Evolutionary conservation across 1,284 basidiomycete species (phyloP).

Genomic region (Leccinum cinnamomeum): DNA sequence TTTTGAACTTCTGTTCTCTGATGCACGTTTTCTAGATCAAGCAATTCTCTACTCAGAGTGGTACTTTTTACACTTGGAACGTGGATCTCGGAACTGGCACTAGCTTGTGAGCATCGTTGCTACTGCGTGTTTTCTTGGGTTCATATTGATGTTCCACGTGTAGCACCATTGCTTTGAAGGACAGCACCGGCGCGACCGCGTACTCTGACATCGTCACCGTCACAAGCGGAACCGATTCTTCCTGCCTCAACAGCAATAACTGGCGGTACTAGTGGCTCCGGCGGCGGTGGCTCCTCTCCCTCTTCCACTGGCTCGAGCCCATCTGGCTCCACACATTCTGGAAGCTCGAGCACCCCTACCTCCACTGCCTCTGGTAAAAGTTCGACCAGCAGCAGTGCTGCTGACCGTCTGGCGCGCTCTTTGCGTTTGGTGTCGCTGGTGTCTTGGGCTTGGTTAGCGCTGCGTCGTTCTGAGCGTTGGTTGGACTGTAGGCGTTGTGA

Average conservation of each 20-base stretch:
- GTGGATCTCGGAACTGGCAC: conserved; percentile 56
- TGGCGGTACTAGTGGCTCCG: background rate
- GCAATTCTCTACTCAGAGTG: conserved; percentile 49
- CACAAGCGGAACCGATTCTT: conserved; percentile 39
- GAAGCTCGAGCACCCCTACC: conserved; percentile 8
- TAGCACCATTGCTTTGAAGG: conserved; percentile 58
- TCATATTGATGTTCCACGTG: conserved; percentile 6
- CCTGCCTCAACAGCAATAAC: conserved; percentile 27
- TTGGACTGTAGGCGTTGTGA: background rate
- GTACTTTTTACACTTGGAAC: conserved; percentile 57
- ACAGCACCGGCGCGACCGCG: conserved; percentile 53
- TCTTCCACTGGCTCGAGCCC: conserved; percentile 15
- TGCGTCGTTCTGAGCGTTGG: conserved; percentile 41
- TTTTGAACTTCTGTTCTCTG: background rate
- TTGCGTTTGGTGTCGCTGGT: conserved; percentile 43
- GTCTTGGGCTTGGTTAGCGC: conserved; percentile 51
- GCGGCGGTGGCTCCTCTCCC: conserved; percentile 1
- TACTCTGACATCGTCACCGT: conserved; percentile 61
- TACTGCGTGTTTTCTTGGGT: background rate
- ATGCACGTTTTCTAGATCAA: conserved; percentile 43
- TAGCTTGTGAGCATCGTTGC: conserved; percentile 45
- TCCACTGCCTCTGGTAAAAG: conserved; percentile 18
- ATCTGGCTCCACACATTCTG: conserved; percentile 7
- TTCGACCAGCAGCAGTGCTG: conserved; percentile 29
- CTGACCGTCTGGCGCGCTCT: conserved; percentile 32